A percentile compares a stretch with the other conserved stretches of the same genome.
Evolutionary conservation across 75 land plant species (phyloP).

Genomic region (Selaginella tamariscina): DNA sequence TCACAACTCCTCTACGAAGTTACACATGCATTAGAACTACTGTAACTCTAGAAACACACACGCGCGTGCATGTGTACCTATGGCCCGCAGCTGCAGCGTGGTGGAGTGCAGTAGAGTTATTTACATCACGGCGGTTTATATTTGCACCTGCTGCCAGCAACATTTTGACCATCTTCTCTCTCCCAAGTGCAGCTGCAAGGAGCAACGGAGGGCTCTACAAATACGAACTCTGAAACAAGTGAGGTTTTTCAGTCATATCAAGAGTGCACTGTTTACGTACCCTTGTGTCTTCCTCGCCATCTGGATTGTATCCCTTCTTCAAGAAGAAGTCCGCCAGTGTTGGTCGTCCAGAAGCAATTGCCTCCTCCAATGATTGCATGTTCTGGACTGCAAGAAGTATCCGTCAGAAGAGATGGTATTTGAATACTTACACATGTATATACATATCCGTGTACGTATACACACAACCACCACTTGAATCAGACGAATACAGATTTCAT

Average conservation of each 20-base stretch:
- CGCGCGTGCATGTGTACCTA: background rate
- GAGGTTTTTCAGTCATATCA: too few relatives aligned
- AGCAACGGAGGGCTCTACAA: constrained; percentile 23
- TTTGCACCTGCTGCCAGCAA: constrained; percentile 23
- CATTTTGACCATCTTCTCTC: constrained; percentile 24
- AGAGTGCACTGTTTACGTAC: background rate
- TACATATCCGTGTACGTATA: background rate
- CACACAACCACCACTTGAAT: background rate
- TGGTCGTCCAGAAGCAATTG: background rate
- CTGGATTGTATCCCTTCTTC: background rate
- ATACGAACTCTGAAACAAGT: background rate
- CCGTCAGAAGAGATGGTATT: too few relatives aligned
- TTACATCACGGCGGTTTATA: constrained; percentile 19
- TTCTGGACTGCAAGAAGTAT: background rate
- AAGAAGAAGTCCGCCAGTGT: background rate
- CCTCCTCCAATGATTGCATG: background rate
- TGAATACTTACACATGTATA: background rate
- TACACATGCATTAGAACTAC: too few relatives aligned
- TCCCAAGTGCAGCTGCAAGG: constrained; percentile 26
- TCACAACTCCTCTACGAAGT: constrained; percentile 19
- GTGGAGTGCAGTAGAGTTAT: constrained; percentile 22
- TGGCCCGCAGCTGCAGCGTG: constrained; percentile 27
- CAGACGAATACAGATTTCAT: background rate
- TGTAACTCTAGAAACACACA: too few relatives aligned
- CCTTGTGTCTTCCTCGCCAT: background rate